Evolutionary conservation across 164 flowering plant genomes (phyloP), one percentile per base, ranked within the genome.

Genomic region (Saururus chinensis): DNA sequence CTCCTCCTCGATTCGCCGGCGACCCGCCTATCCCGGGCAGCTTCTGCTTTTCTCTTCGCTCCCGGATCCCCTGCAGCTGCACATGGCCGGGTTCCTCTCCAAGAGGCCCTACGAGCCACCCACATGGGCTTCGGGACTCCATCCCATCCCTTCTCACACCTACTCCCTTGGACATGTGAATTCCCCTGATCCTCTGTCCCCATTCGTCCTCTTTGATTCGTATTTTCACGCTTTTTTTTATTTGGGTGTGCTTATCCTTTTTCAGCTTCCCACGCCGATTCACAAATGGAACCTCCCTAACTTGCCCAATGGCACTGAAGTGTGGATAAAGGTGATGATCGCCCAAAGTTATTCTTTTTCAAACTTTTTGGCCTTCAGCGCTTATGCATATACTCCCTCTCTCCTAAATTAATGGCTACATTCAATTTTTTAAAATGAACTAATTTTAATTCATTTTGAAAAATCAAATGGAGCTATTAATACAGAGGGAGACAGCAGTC

Each of bases 251-350:
- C 58, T 55, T 19, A 21, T 23, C 9, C 24, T 64, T 21, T 9
- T 13, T 59, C 79, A 92, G 98, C 67, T 85, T 61, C 99, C 99
- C 1, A 88, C 99, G 62, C 99, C 99, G 12, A 87, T 93, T 59
- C 99, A 93, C 79, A 84, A 62, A 64, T 93, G 97, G 99, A 81
- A 87, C 67, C 86, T 93, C 40, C 97, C 95, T 1, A 79, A 81
- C 74, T 69, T 90, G 74, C 95, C 99, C 12, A 75, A 74, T 40
- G 52, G 75, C 61, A 85, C 93, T 1, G 83, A 90, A 72, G 77
- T 93, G 25, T 93, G 87, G 85, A 63, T 93, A n/a, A 93, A 93
- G 96, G 96, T 89, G 78, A 67, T 60, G 59, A 51, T 16, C 42
- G 5, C 25, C 14, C 4, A 42, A 21, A 35, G 56, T 24, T 54